phyloP scores from a whole-genome alignment of 305 asterid species.

The Euphrasia arctica region DNA sequence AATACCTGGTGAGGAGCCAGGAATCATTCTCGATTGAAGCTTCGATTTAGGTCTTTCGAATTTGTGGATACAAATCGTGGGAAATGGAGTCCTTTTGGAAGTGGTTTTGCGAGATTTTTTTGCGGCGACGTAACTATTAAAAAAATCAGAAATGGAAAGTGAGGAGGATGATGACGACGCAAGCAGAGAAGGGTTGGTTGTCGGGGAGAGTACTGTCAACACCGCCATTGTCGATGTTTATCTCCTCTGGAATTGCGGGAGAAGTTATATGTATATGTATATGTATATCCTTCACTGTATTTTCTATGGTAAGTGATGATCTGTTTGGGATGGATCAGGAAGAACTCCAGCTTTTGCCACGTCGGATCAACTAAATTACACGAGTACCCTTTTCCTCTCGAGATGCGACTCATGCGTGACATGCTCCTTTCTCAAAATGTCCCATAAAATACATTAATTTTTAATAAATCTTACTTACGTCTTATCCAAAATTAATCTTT shows the following conservation, averaged over 20 bases:
- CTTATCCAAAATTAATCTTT: no score
- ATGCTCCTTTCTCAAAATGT: no score
- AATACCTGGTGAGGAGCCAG: conserved; percentile 35
- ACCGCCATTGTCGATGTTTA: conserved; percentile 63
- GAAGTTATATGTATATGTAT: conserved; percentile 9
- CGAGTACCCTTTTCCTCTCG: neutral
- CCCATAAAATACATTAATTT: no score
- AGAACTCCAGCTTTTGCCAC: conserved; percentile 26
- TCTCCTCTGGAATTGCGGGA: conserved; percentile 29
- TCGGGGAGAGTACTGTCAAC: conserved; percentile 44
- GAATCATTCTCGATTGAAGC: conserved; percentile 29
- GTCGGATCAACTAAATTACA: neutral
- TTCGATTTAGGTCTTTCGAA: conserved; percentile 23
- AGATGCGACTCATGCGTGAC: no score
- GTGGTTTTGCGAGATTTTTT: conserved; percentile 16
- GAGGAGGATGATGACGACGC: conserved; percentile 32
- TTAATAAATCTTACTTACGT: no score
- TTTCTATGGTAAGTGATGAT: conserved; percentile 24
- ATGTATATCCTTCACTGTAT: neutral
- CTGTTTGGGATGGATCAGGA: conserved; percentile 30
- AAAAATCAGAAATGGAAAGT: conserved; percentile 26
- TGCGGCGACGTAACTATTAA: conserved; percentile 8
- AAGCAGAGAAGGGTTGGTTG: conserved; percentile 30
- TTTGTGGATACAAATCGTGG: conserved; percentile 21
- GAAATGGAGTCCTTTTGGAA: conserved; percentile 28